These are phyloP conservation scores for Apocynum venetum DNA, from an alignment of 257 asterid species.

Conservation along the genomic window DNA sequence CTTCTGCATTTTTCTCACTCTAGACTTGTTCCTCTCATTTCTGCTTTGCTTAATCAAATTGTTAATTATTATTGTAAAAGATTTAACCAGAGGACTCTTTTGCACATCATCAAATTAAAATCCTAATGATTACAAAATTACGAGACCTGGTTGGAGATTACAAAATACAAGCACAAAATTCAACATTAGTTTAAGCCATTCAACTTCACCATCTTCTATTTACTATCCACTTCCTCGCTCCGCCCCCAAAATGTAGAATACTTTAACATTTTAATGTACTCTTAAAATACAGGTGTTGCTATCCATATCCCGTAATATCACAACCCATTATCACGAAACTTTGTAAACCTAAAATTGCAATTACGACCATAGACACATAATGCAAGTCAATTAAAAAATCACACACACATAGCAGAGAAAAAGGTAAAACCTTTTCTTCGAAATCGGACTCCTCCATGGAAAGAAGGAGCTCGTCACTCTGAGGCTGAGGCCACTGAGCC, in stretches of 20 bases:
- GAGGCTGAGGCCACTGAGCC: conserved; percentile 90
- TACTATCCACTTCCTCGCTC: background rate
- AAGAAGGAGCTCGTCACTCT: conserved; percentile 74
- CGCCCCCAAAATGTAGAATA: background rate
- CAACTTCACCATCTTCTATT: background rate
- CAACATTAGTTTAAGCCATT: background rate
- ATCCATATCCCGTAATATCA: background rate
- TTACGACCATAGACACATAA: background rate
- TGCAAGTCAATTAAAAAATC: background rate
- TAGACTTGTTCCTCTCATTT: too few species aligned
- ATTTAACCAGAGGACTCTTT: background rate
- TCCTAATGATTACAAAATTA: background rate
- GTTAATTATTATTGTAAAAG: background rate
- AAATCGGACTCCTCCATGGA: conserved; percentile 84
- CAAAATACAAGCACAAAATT: background rate
- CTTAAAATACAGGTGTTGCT: background rate
- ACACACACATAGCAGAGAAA: background rate
- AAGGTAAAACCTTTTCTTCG: conserved; percentile 68
- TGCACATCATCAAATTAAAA: background rate
- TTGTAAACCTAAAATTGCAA: background rate
- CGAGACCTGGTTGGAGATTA: background rate
- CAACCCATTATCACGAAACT: background rate
- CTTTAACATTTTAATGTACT: background rate
- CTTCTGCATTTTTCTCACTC: too few species aligned
- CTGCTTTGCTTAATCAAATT: too few species aligned